Evolutionary conservation across 768 basidiomycete species (phyloP).

Genomic region (Dacryopinax primogenitus): DNA sequence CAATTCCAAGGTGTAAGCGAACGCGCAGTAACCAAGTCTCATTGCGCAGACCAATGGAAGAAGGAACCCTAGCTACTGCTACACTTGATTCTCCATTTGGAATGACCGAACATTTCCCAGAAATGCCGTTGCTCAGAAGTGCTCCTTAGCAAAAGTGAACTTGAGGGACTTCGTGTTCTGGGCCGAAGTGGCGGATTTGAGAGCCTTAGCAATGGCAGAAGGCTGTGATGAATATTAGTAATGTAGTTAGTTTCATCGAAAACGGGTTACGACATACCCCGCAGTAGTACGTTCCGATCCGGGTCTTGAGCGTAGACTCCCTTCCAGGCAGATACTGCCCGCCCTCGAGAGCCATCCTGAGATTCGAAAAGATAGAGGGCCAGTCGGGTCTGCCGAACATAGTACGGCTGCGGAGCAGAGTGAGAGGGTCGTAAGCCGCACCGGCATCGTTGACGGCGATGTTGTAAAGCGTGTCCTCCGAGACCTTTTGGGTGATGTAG

Average conservation of each 20-base stretch:
- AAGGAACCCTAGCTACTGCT: background rate
- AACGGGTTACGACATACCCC: constrained; percentile 31
- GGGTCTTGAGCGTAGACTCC: constrained; percentile 67
- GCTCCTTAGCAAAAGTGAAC: constrained; percentile 74
- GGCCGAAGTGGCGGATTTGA: constrained; percentile 56
- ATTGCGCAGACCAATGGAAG: background rate
- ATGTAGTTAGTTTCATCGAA: background rate
- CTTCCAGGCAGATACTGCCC: constrained; percentile 72
- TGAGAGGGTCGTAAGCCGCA: constrained; percentile 77
- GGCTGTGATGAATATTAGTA: constrained; percentile 34
- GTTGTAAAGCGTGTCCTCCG: constrained; percentile 82
- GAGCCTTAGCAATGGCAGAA: constrained; percentile 58
- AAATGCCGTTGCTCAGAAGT: constrained; percentile 18
- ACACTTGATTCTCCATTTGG: background rate
- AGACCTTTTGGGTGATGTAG: constrained; percentile 77
- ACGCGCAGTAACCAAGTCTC: background rate
- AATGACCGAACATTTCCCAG: background rate
- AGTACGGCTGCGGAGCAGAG: constrained; percentile 74
- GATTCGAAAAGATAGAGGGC: constrained; percentile 61
- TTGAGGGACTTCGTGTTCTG: constrained; percentile 44
- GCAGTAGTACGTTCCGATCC: constrained; percentile 82
- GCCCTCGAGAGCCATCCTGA: constrained; percentile 64
- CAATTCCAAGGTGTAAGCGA: too few relatives aligned
- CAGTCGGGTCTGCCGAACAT: constrained; percentile 90
- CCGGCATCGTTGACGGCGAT: constrained; percentile 79